phyloP scores from a whole-genome alignment of 495 filamentous ascomycete species.

The Neurospora hispaniola region DNA sequence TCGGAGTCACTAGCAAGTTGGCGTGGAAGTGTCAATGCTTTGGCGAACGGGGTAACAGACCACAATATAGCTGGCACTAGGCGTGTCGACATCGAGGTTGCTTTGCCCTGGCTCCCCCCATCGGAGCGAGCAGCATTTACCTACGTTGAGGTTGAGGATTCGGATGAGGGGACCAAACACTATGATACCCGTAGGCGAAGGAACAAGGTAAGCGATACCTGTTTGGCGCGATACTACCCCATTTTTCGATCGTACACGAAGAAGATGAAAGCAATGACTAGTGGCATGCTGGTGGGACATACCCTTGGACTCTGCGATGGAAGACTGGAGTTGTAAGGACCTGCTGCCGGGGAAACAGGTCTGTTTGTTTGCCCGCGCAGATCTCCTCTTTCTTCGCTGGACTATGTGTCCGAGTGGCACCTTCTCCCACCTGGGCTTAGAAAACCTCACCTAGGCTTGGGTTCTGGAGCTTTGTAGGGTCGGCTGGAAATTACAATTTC shows the following conservation, averaged over 20 bases:
- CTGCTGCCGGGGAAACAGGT: not conserved
- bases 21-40: not conserved
- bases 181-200: slow-evolving; percentile 3
- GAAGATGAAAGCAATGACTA: not conserved
- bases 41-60: not conserved
- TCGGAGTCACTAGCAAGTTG: not conserved
- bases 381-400: not conserved
- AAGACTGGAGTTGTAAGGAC: not conserved
- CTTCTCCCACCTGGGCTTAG: not conserved
- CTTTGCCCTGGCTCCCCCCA: slow-evolving; percentile 11
- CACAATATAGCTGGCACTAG: not conserved
- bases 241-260: not conserved
- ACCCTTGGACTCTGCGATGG: not conserved
- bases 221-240: not conserved
- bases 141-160: slow-evolving; percentile 11
- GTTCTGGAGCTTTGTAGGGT: not conserved
- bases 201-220: slow-evolving; percentile 13
- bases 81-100: slow-evolving; percentile 15
- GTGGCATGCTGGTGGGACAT: not conserved
- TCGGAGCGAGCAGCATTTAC: slow-evolving; percentile 6
- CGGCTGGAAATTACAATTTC: not conserved
- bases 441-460: not conserved
- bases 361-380: not conserved
- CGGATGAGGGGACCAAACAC: not conserved
- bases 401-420: not conserved